Evolutionary conservation across 495 filamentous ascomycete species (phyloP).

Genomic region (Trichoderma virens): DNA sequence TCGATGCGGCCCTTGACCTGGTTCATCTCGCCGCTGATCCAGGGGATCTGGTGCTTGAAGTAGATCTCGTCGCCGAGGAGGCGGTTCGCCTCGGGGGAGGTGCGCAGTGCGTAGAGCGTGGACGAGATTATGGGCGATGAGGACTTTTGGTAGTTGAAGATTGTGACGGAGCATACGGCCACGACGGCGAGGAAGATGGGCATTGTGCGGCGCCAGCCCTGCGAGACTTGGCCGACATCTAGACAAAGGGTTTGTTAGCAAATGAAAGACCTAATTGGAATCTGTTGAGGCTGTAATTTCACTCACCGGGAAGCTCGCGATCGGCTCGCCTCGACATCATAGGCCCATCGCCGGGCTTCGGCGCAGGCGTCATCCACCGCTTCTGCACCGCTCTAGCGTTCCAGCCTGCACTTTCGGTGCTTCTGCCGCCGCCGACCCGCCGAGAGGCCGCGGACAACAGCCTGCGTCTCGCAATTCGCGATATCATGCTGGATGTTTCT

Average conservation of each 20-base stretch:
- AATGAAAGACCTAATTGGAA: not conserved
- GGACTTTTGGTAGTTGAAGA: slow-evolving; percentile 98
- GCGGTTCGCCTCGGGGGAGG: slow-evolving; percentile 61
- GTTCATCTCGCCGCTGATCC: slow-evolving; percentile 90
- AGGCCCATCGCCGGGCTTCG: slow-evolving; percentile 53
- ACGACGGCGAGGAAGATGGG: slow-evolving; percentile 52
- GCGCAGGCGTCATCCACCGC: slow-evolving; percentile 34
- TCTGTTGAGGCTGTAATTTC: not conserved
- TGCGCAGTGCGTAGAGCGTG: slow-evolving; percentile 85
- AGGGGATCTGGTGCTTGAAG: slow-evolving; percentile 78
- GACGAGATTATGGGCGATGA: slow-evolving; percentile 74
- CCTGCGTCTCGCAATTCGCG: not conserved
- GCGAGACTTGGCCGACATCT: slow-evolving; percentile 24
- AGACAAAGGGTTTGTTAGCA: too few relatives aligned
- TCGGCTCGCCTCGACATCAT: slow-evolving; percentile 74
- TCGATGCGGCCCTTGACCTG: slow-evolving; percentile 88
- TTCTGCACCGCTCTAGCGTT: slow-evolving; percentile 15
- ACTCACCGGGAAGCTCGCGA: slow-evolving; percentile 62
- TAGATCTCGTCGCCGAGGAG: slow-evolving; percentile 88
- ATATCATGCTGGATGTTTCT: slow-evolving; percentile 7
- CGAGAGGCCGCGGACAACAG: not conserved
- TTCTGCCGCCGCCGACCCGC: not conserved
- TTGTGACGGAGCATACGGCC: slow-evolving; percentile 60
- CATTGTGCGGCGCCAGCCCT: slow-evolving; percentile 41
- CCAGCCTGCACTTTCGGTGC: not conserved